These are phyloP conservation scores for Lotus japonicus DNA, from an alignment of 306 rosid genomes.

Conservation along the genomic window DNA sequence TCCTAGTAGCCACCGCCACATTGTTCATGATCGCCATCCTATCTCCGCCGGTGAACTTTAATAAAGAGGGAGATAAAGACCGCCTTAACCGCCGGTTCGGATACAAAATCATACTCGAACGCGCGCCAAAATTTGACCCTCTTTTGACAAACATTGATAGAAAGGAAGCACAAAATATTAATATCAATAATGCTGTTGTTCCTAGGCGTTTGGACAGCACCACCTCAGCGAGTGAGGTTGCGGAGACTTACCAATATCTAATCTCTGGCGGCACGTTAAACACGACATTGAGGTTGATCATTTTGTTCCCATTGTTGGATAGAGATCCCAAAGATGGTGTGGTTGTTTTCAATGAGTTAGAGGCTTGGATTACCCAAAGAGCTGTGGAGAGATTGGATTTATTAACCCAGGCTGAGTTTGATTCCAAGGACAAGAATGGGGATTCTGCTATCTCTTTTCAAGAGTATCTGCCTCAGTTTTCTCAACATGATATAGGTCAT, in stretches of 20 bases:
- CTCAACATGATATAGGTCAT: slow-evolving; percentile 48
- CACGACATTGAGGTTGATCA: slow-evolving; percentile 49
- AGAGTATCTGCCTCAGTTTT: slow-evolving; percentile 63
- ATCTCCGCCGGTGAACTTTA: slow-evolving; percentile 5
- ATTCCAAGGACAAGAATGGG: slow-evolving; percentile 37
- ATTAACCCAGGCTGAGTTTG: slow-evolving; percentile 35
- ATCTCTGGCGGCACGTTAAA: slow-evolving; percentile 41
- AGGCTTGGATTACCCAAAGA: slow-evolving; percentile 41
- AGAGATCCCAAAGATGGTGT: slow-evolving; percentile 44
- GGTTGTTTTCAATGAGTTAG: slow-evolving; percentile 41
- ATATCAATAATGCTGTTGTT: too few relatives aligned
- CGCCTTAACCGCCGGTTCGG: slow-evolving; percentile 52
- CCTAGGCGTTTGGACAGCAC: background rate
- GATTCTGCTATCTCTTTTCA: slow-evolving; percentile 49
- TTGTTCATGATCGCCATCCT: slow-evolving; percentile 24
- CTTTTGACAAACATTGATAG: slow-evolving; percentile 24
- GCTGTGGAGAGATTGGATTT: slow-evolving; percentile 43
- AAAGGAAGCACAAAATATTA: background rate
- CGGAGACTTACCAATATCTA: slow-evolving; percentile 26
- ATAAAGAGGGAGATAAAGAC: background rate
- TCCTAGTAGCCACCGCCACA: slow-evolving; percentile 50
- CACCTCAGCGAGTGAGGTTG: slow-evolving; percentile 3
- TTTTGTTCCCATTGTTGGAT: slow-evolving; percentile 66
- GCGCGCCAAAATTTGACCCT: slow-evolving; percentile 44
- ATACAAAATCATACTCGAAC: slow-evolving; percentile 13